Evolutionary conservation across 805 yeast genomes (phyloP).

Genomic region (Debaryomyces hansenii): DNA sequence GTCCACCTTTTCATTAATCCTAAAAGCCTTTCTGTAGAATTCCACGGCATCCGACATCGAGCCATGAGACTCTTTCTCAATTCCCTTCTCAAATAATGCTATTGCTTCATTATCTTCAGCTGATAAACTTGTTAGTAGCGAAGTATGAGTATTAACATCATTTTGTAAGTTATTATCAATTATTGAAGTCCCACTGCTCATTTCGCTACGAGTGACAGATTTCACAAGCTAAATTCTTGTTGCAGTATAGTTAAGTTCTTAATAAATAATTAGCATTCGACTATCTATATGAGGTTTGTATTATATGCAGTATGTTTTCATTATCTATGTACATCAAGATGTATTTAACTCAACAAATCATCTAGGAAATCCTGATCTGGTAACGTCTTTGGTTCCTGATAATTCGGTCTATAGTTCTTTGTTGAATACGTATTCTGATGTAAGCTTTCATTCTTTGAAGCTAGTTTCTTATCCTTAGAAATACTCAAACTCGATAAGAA

Average conservation of each 20-base stretch:
- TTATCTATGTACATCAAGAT: background rate
- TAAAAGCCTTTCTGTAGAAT: slow-evolving; percentile 70
- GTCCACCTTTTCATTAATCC: slow-evolving; percentile 61
- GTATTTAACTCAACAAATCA: slow-evolving; percentile 8
- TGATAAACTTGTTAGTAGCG: background rate
- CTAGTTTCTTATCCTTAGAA: background rate
- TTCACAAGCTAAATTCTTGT: too few species aligned
- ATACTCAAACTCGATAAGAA: background rate
- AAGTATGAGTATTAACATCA: background rate
- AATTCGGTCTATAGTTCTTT: background rate
- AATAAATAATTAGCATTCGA: background rate
- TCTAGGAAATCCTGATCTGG: slow-evolving; percentile 16
- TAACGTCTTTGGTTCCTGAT: background rate
- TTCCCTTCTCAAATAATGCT: slow-evolving; percentile 65
- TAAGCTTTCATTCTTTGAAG: background rate
- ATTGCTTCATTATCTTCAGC: slow-evolving; percentile 47
- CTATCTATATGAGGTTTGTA: background rate
- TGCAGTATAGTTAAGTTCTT: too few species aligned
- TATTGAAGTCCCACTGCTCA: slow-evolving; percentile 12
- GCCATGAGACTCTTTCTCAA: slow-evolving; percentile 70
- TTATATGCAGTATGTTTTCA: slow-evolving; percentile 4
- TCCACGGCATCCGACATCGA: slow-evolving; percentile 79
- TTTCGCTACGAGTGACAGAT: background rate
- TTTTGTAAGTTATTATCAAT: background rate
- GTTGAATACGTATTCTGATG: background rate